These are phyloP conservation scores for Botrytis tulipae DNA, from an alignment of 2,329 filamentous ascomycete species.

Conservation along the genomic window DNA sequence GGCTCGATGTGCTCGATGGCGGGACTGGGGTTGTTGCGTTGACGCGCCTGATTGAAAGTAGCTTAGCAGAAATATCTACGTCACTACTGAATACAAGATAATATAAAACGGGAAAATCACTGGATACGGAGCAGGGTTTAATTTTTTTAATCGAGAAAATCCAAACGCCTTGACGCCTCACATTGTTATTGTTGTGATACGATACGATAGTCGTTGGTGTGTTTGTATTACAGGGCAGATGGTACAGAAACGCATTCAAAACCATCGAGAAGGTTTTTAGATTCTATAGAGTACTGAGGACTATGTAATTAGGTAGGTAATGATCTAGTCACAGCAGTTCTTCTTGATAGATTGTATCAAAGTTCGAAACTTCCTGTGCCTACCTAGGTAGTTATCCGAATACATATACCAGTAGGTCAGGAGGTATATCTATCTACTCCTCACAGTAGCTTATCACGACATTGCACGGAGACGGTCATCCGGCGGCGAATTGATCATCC, in stretches of 20 bases:
- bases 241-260: neutral
- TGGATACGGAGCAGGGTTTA: neutral
- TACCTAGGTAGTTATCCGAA: neutral
- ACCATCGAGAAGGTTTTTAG: neutral
- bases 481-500: neutral
- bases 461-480: neutral
- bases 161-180: neutral
- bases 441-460: neutral
- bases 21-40: neutral
- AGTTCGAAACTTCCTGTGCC: neutral
- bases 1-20: neutral
- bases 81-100: neutral
- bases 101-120: neutral
- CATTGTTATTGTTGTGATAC: neutral
- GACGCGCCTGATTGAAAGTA: conserved; percentile 1
- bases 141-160: neutral
- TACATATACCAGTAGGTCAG: neutral
- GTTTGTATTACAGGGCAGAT: neutral
- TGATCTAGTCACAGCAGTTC: neutral
- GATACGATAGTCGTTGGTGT: neutral
- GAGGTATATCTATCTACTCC: neutral
- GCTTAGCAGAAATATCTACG: neutral
- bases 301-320: too few species aligned
- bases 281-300: too few species aligned
- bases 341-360: neutral